A percentile compares a stretch with the other conserved stretches of the same genome.
phyloP scores from a whole-genome alignment of 108 stramenopile genomes.

The Bacterosira constricta region DNA sequence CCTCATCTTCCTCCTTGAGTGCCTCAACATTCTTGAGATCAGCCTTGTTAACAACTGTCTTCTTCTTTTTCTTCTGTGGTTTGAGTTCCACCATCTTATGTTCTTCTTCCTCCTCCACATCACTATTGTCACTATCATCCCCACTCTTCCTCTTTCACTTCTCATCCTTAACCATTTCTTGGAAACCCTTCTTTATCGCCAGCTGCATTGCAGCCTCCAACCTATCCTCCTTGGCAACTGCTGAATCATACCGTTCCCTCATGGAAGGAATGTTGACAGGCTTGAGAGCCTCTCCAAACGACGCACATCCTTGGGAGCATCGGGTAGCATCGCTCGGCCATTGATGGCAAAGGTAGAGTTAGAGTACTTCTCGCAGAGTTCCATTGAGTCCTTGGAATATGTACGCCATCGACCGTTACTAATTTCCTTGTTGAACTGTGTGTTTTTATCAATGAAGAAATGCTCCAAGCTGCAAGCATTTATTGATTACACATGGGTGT shows the following conservation, averaged over 20 bases:
- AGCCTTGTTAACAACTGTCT: constrained; percentile 31
- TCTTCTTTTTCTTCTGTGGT: constrained; percentile 17
- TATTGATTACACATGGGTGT: too few species aligned
- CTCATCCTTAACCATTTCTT: constrained; percentile 6
- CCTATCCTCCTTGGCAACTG: constrained; percentile 75
- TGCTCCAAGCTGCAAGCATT: too few species aligned
- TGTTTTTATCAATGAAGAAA: too few species aligned
- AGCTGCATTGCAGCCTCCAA: constrained; percentile 56
- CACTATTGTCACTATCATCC: constrained; percentile 21
- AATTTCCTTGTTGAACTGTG: constrained; percentile 76
- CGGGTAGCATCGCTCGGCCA: constrained; percentile 61
- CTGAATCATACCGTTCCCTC: constrained; percentile 77
- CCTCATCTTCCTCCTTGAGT: constrained; percentile 74
- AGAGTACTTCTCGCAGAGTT: constrained; percentile 75
- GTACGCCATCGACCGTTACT: constrained; percentile 74
- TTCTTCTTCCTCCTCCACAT: constrained; percentile 34
- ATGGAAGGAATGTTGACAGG: constrained; percentile 68
- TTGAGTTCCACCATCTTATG: neutral
- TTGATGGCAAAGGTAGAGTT: constrained; percentile 55
- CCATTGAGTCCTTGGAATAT: constrained; percentile 81
- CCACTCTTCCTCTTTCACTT: constrained; percentile 28
- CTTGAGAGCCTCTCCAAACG: constrained; percentile 78
- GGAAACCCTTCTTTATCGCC: constrained; percentile 30
- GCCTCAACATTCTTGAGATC: constrained; percentile 55
- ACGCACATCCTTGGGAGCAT: constrained; percentile 88